These are phyloP conservation scores for Mycena alexandri DNA, from an alignment of 768 basidiomycete genomes.

Conservation along the genomic window DNA sequence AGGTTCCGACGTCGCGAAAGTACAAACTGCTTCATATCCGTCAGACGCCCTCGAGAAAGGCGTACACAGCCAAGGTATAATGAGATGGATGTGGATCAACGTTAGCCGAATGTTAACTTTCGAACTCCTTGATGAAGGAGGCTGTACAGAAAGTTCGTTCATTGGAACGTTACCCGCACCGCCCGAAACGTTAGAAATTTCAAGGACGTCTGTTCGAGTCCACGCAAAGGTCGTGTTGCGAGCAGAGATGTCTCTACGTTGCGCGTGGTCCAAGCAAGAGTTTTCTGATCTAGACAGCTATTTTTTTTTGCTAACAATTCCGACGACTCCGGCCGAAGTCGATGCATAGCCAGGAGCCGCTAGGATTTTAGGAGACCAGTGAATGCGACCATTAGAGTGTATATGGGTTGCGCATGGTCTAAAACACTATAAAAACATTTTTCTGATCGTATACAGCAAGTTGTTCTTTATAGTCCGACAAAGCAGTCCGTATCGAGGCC, in stretches of 20 bases:
- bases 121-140: not conserved
- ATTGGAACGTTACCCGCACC: slow-evolving; percentile 1
- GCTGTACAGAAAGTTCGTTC: slow-evolving; percentile 11
- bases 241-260: no score
- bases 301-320: no score
- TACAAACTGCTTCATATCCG: not conserved
- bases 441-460: slow-evolving; percentile 27
- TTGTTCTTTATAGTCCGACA: slow-evolving; percentile 10
- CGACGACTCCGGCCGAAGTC: no score
- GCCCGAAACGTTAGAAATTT: not conserved
- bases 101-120: not conserved
- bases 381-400: not conserved
- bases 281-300: no score
- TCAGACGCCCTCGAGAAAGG: not conserved
- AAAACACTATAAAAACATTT: slow-evolving; percentile 23
- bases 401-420: slow-evolving; percentile 2
- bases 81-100: not conserved
- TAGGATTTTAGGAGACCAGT: no score
- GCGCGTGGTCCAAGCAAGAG: no score
- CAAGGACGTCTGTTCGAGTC: not conserved
- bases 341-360: no score
- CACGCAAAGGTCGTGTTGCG: no score
- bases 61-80: not conserved
- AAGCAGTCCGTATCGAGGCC: slow-evolving; percentile 23
- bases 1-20: no score